Evolutionary conservation across 2,329 filamentous ascomycete species (phyloP).

Genomic region (Colletotrichum sp.): DNA sequence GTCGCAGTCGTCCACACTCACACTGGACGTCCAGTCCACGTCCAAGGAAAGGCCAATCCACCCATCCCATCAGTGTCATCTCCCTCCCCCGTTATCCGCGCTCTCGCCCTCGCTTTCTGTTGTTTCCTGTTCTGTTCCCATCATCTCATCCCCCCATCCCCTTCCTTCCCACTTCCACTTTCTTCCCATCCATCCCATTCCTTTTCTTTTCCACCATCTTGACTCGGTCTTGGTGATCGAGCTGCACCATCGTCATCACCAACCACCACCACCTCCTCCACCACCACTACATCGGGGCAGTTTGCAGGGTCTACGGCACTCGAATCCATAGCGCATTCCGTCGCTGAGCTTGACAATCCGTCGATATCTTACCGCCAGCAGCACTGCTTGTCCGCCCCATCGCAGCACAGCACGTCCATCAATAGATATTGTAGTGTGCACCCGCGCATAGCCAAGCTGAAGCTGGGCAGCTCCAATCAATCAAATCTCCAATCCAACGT

Average conservation of each 20-base stretch:
- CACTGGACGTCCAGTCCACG: neutral
- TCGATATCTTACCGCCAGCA: neutral
- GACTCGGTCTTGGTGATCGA: neutral
- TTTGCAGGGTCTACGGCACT: neutral
- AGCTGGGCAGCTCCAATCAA: neutral
- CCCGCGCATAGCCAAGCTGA: neutral
- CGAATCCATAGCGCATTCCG: neutral
- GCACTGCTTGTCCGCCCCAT: neutral
- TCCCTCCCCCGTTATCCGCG: neutral
- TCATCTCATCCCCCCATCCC: neutral
- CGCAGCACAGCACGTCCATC: neutral
- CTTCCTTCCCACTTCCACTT: neutral
- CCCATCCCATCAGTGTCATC: neutral
- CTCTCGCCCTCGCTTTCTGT: neutral
- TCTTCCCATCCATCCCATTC: neutral
- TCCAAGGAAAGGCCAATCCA: neutral
- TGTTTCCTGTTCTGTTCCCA: neutral
- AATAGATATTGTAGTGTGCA: neutral
- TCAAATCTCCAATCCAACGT: neutral
- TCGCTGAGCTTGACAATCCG: neutral
- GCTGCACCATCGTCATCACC: neutral
- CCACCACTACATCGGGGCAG: neutral
- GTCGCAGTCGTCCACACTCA: neutral
- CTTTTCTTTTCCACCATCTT: neutral
- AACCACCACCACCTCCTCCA: neutral